Base-by-base conservation (phyloP, 2,329 filamentous ascomycete species). In the Epichloe amarillans region DNA sequence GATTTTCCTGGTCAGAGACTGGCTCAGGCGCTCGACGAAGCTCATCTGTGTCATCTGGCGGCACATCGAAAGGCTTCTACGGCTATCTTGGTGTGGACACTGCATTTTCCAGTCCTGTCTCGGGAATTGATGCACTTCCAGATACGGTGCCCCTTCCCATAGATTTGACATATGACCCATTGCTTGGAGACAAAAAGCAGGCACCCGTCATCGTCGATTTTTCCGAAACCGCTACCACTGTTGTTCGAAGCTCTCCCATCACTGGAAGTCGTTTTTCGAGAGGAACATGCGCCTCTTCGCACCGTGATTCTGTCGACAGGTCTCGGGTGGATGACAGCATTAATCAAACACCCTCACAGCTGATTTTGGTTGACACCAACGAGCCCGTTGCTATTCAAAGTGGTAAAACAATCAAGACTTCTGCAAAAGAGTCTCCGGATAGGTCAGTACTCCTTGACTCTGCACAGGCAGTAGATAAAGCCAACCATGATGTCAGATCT, bases 151-250 rank as follows among this genome's bases (percentile, higher is more conserved):
- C 64, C n/a, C 54, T 67, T 8, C 33, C 49, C 6, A 12, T n/a
- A 10, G 4, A 54, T 52, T 12, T 46, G 50, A 10, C 50, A 51
- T 7, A 43, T 43, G 5, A 19, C 38, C 11, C 40, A 36, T 7
- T 49, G 15, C 44, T 50, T n/a, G 41, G 38, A 26, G 12, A 26
- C 17, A 40, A 46, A 42, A 19, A 33, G 5, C 45, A 42, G 33
- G 3, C 15, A 19, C 17, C 40, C 21, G 12, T 36, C 33, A 53
- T 48, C 19, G 45, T 66, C 5, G 65, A 67, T 38, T 63, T 67
- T 19, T 67, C 65, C 0, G 65, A 67, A 47, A 67, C 65, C n/a
- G 64, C 64, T 11, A 65, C 65, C 2, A 66, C 65, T 2, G 40
- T 55, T 23, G 52, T 52, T 26, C 60, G 65, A 19, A 68, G 65